phyloP scores from a whole-genome alignment of 1,139 yeast species.

The Taphrina pruni region DNA sequence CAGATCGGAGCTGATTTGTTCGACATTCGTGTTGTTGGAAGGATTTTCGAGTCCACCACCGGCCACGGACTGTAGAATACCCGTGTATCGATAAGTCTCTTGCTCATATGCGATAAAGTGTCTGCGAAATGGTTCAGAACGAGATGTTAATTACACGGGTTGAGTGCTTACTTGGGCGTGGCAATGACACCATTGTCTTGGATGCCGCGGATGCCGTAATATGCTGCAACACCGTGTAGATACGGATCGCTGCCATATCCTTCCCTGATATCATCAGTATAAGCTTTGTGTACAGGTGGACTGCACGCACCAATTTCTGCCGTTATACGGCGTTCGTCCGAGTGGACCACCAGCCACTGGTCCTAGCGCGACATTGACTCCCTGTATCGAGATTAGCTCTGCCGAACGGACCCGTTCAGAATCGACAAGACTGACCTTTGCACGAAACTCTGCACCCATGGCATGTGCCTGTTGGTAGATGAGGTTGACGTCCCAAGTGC shows the following conservation, averaged over 20 bases:
- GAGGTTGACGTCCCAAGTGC: constrained; percentile 57
- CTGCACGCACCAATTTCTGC: constrained; percentile 58
- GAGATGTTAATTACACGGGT: too few relatives aligned
- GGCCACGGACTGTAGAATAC: not conserved
- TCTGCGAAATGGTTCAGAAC: not conserved
- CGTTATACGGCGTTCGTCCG: constrained; percentile 67
- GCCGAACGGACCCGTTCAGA: too few relatives aligned
- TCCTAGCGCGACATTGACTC: constrained; percentile 60
- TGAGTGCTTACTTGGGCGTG: constrained; percentile 58
- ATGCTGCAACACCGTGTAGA: constrained; percentile 61
- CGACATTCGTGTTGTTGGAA: constrained; percentile 1
- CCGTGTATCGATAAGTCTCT: constrained; percentile 62
- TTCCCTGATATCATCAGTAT: constrained; percentile 51
- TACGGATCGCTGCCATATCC: constrained; percentile 68
- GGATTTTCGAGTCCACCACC: not conserved
- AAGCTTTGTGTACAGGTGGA: not conserved
- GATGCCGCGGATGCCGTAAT: constrained; percentile 61
- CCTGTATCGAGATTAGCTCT: constrained; percentile 43
- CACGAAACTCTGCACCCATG: constrained; percentile 60
- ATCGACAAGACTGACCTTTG: constrained; percentile 49
- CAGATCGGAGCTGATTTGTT: constrained; percentile 55
- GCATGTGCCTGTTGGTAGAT: constrained; percentile 57
- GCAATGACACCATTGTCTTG: constrained; percentile 62
- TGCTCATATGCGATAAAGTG: constrained; percentile 65
- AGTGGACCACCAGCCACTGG: constrained; percentile 59